Conservation (phyloP, 2,329 filamentous ascomycete species). For the Sclerotinia minor region DNA sequence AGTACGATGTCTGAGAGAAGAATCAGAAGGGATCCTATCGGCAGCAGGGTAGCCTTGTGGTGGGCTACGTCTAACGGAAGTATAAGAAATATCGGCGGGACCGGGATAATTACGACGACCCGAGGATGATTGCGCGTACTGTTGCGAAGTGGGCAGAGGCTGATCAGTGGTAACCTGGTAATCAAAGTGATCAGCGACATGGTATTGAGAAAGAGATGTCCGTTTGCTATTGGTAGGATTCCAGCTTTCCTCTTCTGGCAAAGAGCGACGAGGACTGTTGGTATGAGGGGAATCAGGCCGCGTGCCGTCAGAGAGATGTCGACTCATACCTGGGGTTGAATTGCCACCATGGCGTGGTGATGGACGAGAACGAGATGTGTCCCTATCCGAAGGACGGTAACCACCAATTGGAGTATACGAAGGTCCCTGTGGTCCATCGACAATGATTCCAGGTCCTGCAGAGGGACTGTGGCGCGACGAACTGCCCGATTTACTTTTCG, state of each 20-base stretch:
- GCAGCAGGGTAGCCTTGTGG: conserved; percentile 33
- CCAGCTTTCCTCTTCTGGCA: conserved; percentile 52
- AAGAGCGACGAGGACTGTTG: conserved; percentile 40
- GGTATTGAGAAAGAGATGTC: conserved; percentile 38
- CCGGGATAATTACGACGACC: conserved; percentile 40
- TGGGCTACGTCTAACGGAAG: conserved; percentile 34
- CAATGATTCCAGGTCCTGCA: conserved; percentile 47
- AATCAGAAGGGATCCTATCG: conserved; percentile 33
- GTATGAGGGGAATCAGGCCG: conserved; percentile 46
- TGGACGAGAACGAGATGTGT: conserved; percentile 41
- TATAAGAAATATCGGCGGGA: conserved; percentile 42
- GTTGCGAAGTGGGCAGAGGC: conserved; percentile 36
- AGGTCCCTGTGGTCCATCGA: conserved; percentile 50
- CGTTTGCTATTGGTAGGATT: conserved; percentile 44
- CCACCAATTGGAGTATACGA: conserved; percentile 50
- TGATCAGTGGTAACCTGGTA: conserved; percentile 42
- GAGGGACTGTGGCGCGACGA: conserved; percentile 35
- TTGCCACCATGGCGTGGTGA: conserved; percentile 29
- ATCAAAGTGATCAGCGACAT: conserved; percentile 42
- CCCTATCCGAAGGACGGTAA: conserved; percentile 41
- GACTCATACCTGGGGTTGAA: conserved; percentile 32
- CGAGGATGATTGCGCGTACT: conserved; percentile 41
- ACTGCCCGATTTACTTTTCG: conserved; percentile 39
- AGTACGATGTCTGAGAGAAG: conserved; percentile 28
- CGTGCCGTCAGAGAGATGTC: conserved; percentile 39